Percentiles rank a stretch among this genome's conserved stretches.
Conservation (phyloP, 2,329 filamentous ascomycete genomes). For the Fusarium pseudocircinatum region DNA sequence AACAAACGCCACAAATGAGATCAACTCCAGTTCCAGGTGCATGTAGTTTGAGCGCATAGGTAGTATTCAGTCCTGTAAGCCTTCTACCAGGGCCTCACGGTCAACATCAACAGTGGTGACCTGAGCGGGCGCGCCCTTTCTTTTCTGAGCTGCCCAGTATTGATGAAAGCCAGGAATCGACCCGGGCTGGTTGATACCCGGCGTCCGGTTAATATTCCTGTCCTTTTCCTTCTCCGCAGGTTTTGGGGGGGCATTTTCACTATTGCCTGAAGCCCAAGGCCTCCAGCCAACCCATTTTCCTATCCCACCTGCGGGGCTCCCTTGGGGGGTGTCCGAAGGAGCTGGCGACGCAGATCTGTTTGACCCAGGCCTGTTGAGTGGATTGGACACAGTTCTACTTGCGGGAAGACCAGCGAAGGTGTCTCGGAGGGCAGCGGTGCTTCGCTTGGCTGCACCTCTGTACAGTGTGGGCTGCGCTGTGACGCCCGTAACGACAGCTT, state of each 20-base stretch:
- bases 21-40: constrained; percentile 34
- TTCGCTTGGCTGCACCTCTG: constrained; percentile 55
- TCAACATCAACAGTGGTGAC: constrained; percentile 69
- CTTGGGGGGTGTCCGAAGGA: constrained; percentile 37
- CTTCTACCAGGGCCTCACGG: constrained; percentile 68
- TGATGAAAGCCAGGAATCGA: constrained; percentile 76
- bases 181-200: constrained; percentile 83
- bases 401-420: constrained; percentile 56
- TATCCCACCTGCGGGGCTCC: constrained; percentile 44
- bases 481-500: constrained; percentile 67
- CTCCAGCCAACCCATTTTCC: constrained; percentile 61
- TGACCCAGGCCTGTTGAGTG: constrained; percentile 40
- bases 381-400: constrained; percentile 46
- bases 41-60: constrained; percentile 4
- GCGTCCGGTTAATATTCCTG: constrained; percentile 59
- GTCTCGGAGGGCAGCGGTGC: constrained; percentile 68
- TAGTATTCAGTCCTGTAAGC: constrained; percentile 51
- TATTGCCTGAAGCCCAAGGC: constrained; percentile 53
- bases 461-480: constrained; percentile 68
- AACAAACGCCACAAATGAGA: constrained; percentile 40
- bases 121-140: constrained; percentile 62
- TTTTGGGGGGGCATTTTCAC: constrained; percentile 20
- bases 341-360: constrained; percentile 39
- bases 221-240: constrained; percentile 45
- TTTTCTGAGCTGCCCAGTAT: constrained; percentile 61